Evolutionary conservation across 345 rosid species (phyloP), one percentile per base, ranked within the genome.

Genomic region (Eucalyptus curtisii): DNA sequence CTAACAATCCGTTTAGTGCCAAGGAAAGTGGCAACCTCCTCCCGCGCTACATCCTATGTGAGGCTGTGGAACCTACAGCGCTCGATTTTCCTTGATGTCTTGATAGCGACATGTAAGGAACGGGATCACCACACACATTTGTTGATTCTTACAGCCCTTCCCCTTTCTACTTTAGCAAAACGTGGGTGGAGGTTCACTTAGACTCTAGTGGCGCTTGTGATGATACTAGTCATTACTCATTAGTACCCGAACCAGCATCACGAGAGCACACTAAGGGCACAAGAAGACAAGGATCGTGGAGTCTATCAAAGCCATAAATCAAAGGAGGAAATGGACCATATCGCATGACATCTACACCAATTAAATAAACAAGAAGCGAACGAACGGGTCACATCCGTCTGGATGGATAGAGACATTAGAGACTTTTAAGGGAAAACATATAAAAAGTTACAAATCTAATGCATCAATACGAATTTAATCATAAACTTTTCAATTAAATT

Each of bases 1-100:
- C 3, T 49, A 49, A 49, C 5, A 1, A 5, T 49, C 6, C 3
- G 3, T 15, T 55, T 4, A 8, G 3, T 61, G n/a, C 17, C 16
- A 2, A 12, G 66, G 66, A 59, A 27, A 59, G n/a, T 22, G 30
- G 61, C 30, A 3, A 55, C 61, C 61, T 24, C 61, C 61, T 10
- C 61, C 27, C 61, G 5, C 12, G 61, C 13, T 10, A 10, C 30
- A 17, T 52, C 24, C 57, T 13, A 48, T 14, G 57, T 2, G 57
- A 19, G 22, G 10, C 61, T 5, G 61, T 11, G 64, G 6, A 10
- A 55, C n/a, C 3, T 24, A 5, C 1, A 57, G n/a, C 30, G 7
- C 64, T 27, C 3, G 14, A 57, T 57, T 57, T 57, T 27, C 64
- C 64, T 10, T 0, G 64, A 57, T 8, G n/a, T 25, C 30, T 57